Evolutionary conservation across 305 asterid genomes (phyloP), one percentile per base, ranked within the genome.

Genomic region (Solanum hybrid): DNA sequence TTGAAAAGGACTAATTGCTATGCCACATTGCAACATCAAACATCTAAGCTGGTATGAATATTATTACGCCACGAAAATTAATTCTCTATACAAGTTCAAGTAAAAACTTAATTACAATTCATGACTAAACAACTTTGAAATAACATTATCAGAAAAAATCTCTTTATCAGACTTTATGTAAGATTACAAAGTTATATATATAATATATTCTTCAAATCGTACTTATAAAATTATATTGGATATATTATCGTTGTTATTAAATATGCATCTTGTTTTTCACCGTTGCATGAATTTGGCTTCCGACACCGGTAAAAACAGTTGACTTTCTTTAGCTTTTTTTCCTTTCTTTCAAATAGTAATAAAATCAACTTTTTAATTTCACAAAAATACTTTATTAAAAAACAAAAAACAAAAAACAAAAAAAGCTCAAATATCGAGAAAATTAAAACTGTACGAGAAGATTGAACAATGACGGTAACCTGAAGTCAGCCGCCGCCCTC

Each of bases 401-500:
- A 88, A 78, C 46, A 37, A 37, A 72, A 85, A 36, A 75, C 3
- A 22, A 20, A 51, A 32, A 88, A 78, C 46, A 38, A 37, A 73
- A 85, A 36, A 75, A 86, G 20, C 78, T 13, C 88, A 72, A 90
- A 86, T 13, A 72, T 89, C 91, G 86, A 92, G 89, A 88, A 42
- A 7, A 20, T 12, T 22, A 6, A 42, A 12, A 56, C 88, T 69
- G 87, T 51, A 86, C 35, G 13, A 56, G 73, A 51, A 16, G 79
- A 88, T 89, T n/a, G 91, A 88, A 64, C 87, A 76, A 77, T 93
- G 94, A 93, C 94, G 94, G 88, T 56, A 88, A 81, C 10, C 56
- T 89, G 93, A 92, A 85, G 91, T 93, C 90, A 92, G 84, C 92
- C 92, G 94, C 94, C 94, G 94, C 93, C 95, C 94, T 92, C 92